phyloP scores from a whole-genome alignment of 2,329 filamentous ascomycete genomes.

The Fusarium sp. region DNA sequence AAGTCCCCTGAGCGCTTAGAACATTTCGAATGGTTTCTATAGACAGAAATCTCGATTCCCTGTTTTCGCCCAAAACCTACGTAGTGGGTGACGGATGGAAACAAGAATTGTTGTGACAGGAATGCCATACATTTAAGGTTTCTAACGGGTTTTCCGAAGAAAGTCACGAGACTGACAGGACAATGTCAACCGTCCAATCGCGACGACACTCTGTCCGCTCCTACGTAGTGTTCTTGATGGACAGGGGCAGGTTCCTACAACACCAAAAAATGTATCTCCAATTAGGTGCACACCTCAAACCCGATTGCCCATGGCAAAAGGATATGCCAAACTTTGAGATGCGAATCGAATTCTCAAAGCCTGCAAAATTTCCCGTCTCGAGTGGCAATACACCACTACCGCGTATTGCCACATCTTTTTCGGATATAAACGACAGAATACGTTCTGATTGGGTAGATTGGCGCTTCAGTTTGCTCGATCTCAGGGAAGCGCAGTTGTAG shows the following conservation, averaged over 20 bases:
- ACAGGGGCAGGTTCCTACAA: slow-evolving; percentile 15
- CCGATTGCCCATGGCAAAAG: slow-evolving; percentile 11
- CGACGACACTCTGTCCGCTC: slow-evolving; percentile 1
- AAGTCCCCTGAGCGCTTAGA: background rate
- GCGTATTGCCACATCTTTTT: slow-evolving; percentile 18
- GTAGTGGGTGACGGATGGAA: background rate
- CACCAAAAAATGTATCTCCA: slow-evolving; percentile 10
- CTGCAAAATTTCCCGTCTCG: background rate
- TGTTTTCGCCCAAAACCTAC: background rate
- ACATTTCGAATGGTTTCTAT: slow-evolving; percentile 28
- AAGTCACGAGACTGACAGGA: slow-evolving; percentile 13
- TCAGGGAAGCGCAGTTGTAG: slow-evolving; percentile 41
- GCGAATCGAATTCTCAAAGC: slow-evolving; percentile 5
- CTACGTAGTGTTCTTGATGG: background rate
- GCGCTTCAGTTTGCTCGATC: slow-evolving; percentile 38
- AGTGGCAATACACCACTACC: slow-evolving; percentile 23
- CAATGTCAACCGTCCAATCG: background rate
- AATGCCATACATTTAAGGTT: slow-evolving; percentile 1
- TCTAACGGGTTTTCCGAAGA: background rate
- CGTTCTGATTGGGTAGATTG: slow-evolving; percentile 25
- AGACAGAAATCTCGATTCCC: slow-evolving; percentile 7
- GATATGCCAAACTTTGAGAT: slow-evolving; percentile 2
- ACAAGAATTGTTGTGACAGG: background rate
- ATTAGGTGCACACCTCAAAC: background rate
- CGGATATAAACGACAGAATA: slow-evolving; percentile 11